Percentiles rank a stretch among this genome's conserved stretches.
These are phyloP conservation scores for Nemania serpens DNA, from an alignment of 2,329 filamentous ascomycete genomes.

Conservation along the genomic window DNA sequence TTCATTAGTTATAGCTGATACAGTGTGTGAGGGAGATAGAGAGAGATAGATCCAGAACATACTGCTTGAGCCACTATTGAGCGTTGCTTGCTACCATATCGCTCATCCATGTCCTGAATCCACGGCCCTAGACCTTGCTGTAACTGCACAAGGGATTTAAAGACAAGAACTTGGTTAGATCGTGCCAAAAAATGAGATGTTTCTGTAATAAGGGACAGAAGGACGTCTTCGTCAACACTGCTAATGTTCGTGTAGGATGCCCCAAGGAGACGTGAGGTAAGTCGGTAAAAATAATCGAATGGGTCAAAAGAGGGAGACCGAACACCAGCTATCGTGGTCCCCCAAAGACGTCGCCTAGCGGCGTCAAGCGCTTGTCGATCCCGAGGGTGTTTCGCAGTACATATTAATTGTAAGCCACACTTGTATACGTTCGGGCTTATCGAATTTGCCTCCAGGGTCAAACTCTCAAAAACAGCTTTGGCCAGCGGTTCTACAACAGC, in stretches of 20 bases:
- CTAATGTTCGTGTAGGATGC: slow-evolving; percentile 57
- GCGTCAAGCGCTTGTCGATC: slow-evolving; percentile 68
- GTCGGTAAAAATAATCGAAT: slow-evolving; percentile 68
- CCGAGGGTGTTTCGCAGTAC: slow-evolving; percentile 57
- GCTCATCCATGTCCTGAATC: slow-evolving; percentile 62
- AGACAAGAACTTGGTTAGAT: slow-evolving; percentile 55
- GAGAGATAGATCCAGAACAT: slow-evolving; percentile 38
- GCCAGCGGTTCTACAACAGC: slow-evolving; percentile 74
- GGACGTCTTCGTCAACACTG: slow-evolving; percentile 43
- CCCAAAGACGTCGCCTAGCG: slow-evolving; percentile 70
- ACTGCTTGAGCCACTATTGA: slow-evolving; percentile 50
- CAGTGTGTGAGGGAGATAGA: background rate
- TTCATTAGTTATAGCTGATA: slow-evolving; percentile 13
- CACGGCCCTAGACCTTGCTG: slow-evolving; percentile 67
- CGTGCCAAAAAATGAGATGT: slow-evolving; percentile 57
- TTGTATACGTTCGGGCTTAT: slow-evolving; percentile 39
- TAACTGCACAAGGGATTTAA: slow-evolving; percentile 61
- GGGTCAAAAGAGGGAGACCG: slow-evolving; percentile 59
- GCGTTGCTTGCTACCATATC: slow-evolving; percentile 48
- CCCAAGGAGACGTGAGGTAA: slow-evolving; percentile 58
- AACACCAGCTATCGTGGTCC: slow-evolving; percentile 49
- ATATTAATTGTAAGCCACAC: slow-evolving; percentile 50
- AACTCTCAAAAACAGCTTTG: slow-evolving; percentile 53
- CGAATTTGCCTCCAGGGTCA: slow-evolving; percentile 28
- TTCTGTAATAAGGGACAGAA: slow-evolving; percentile 57